Conservation (phyloP, 2,329 filamentous ascomycete genomes). For the Emmonsia crescens region DNA sequence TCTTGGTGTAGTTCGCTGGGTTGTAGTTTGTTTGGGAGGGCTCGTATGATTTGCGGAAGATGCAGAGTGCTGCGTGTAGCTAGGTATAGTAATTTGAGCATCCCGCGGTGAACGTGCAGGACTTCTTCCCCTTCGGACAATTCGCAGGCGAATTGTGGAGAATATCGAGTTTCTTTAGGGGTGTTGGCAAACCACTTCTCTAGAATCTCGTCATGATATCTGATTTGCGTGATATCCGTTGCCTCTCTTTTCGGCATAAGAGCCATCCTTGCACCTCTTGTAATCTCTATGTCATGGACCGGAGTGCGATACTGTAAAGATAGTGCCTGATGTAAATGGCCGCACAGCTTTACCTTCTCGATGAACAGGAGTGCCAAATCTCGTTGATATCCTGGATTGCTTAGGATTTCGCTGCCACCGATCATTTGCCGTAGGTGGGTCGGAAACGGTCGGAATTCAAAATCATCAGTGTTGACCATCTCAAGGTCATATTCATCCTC, state of each 20-base stretch:
- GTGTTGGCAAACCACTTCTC: constrained; percentile 65
- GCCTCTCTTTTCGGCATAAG: constrained; percentile 78
- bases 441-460: constrained; percentile 61
- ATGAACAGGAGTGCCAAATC: constrained; percentile 82
- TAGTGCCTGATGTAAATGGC: constrained; percentile 80
- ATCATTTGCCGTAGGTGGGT: constrained; percentile 59
- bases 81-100: constrained; percentile 88
- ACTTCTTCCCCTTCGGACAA: constrained; percentile 35
- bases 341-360: constrained; percentile 77
- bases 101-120: constrained; percentile 60
- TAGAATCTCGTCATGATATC: constrained; percentile 66
- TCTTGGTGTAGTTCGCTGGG: constrained; percentile 67
- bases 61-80: constrained; percentile 85
- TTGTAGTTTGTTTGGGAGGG: constrained; percentile 45
- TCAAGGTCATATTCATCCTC: constrained; percentile 88
- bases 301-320: constrained; percentile 86
- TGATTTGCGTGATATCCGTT: constrained; percentile 70
- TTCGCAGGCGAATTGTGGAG: constrained; percentile 51
- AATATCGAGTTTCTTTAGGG: constrained; percentile 60
- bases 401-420: constrained; percentile 57
- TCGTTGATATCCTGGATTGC: constrained; percentile 61
- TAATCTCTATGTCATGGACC: constrained; percentile 61
- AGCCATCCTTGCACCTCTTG: constrained; percentile 74
- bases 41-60: constrained; percentile 78
- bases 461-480: constrained; percentile 78